Evolutionary conservation across 768 basidiomycete species (phyloP), one percentile per base, ranked within the genome.

Genomic region (Boletales sp.): DNA sequence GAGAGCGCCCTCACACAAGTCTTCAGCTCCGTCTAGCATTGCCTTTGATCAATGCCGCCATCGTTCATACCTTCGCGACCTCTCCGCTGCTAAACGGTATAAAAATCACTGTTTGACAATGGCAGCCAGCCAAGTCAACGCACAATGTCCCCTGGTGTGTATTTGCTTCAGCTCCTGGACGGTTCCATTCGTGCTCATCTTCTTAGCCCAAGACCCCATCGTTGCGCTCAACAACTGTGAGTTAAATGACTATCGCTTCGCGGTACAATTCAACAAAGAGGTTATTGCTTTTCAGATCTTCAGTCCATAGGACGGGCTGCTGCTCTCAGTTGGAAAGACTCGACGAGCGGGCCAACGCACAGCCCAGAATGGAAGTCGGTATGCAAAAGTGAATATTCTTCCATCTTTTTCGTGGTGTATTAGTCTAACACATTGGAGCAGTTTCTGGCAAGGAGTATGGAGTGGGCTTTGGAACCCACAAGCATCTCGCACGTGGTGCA

Each of bases 291-390:
- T 47, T 8, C 42, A 86, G 85, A 82, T 64, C 70, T 87, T 21
- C 82, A 84, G 61, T 67, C 65, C n/a, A 67, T 62, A 36, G 69
- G 70, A 13, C 67, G 68, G 32, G 59, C 71, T 33, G 49, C 75
- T 15, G 58, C 76, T 28, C 71, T 86, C 28, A 81, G 74, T 57
- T 87, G 83, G 82, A 59, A 71, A 18, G 80, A 84, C 41, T 70
- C 68, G 0, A 61, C 57, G 6, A 64, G 63, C 10, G 83, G 82
- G 0, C 70, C 72, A 0, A 66, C 64, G 12, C 73, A 82, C 47
- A 66, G 63, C 4, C 77, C 75, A 7, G 58, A 64, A 35, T 87
- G 84, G 84, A 83, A 72, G 2, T 75, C 70, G 3, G 55, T 75
- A 6, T 86, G 84, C 65, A 84, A 81, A 73, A 76, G 86, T 83